Percentiles rank a stretch among this genome's conserved stretches.
These are phyloP conservation scores for Arthroderma sp. DNA, from an alignment of 2,329 filamentous ascomycete species.

Conservation along the genomic window DNA sequence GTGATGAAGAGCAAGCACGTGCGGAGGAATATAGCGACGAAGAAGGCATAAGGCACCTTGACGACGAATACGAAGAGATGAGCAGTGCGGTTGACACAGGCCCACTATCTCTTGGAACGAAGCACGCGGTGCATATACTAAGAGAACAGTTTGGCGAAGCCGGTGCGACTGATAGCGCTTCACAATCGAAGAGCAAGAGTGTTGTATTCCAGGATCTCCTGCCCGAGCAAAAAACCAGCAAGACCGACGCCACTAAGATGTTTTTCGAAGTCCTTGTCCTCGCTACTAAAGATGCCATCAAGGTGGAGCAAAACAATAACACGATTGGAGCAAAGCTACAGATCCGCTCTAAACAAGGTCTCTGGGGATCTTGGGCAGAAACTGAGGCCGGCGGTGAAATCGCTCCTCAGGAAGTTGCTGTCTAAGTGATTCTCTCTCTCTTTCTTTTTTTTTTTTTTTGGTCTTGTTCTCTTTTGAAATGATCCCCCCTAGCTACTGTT, in stretches of 20 bases:
- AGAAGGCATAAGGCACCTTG: slow-evolving; percentile 31
- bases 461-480: not conserved
- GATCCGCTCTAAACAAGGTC: slow-evolving; percentile 80
- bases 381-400: slow-evolving; percentile 38
- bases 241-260: slow-evolving; percentile 95
- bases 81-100: slow-evolving; percentile 66
- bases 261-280: slow-evolving; percentile 96
- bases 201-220: slow-evolving; percentile 87
- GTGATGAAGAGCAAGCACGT: slow-evolving; percentile 37
- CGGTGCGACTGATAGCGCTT: slow-evolving; percentile 51
- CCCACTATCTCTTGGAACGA: slow-evolving; percentile 78
- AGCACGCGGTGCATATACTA: slow-evolving; percentile 88
- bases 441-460: not conserved
- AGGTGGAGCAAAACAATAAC: slow-evolving; percentile 71
- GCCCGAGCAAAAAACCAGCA: slow-evolving; percentile 65
- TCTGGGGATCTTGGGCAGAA: slow-evolving; percentile 96
- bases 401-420: slow-evolving; percentile 19
- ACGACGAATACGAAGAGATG: slow-evolving; percentile 65
- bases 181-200: slow-evolving; percentile 59
- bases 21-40: slow-evolving; percentile 30
- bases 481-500: not conserved
- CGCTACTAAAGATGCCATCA: slow-evolving; percentile 94
- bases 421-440: slow-evolving; percentile 4
- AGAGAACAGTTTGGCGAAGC: slow-evolving; percentile 64
- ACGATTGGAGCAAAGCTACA: slow-evolving; percentile 65